Evolutionary conservation across 768 basidiomycete species (phyloP).

Genomic region (Exsudoporus frostii): DNA sequence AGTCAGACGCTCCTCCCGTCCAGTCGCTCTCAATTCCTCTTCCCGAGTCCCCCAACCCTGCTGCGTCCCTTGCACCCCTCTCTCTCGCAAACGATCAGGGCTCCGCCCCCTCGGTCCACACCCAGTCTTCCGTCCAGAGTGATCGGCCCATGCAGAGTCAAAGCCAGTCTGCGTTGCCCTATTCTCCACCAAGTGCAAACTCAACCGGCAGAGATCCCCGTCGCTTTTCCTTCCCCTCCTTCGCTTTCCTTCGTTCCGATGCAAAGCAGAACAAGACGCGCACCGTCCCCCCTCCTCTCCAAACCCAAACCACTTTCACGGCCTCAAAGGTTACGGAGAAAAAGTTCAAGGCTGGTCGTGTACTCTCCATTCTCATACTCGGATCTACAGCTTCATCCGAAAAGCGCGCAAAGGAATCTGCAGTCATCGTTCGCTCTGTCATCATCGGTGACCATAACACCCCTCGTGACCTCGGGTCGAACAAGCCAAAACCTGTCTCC

Average conservation of each 20-base stretch:
- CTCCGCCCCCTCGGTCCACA: slow-evolving; percentile 7
- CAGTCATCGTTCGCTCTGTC: slow-evolving; percentile 58
- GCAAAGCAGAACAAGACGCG: slow-evolving; percentile 26
- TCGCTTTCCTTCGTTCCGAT: slow-evolving; percentile 39
- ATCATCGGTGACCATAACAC: slow-evolving; percentile 55
- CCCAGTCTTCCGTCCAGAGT: slow-evolving; percentile 15
- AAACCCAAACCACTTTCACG: slow-evolving; percentile 27
- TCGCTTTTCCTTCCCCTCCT: slow-evolving; percentile 50
- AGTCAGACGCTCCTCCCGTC: background rate
- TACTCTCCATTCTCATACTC: slow-evolving; percentile 32
- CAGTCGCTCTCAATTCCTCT: slow-evolving; percentile 6
- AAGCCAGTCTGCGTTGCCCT: slow-evolving; percentile 29
- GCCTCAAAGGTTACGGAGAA: slow-evolving; percentile 39
- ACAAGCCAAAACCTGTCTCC: slow-evolving; percentile 40
- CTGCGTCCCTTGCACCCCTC: slow-evolving; percentile 20
- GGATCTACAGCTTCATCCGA: slow-evolving; percentile 40
- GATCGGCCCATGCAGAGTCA: slow-evolving; percentile 21
- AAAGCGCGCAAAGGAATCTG: slow-evolving; percentile 61
- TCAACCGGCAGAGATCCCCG: slow-evolving; percentile 28
- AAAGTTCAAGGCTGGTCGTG: slow-evolving; percentile 34
- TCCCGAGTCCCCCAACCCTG: slow-evolving; percentile 18
- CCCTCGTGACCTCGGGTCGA: slow-evolving; percentile 29
- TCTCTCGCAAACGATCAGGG: slow-evolving; percentile 4
- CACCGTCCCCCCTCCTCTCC: slow-evolving; percentile 5
- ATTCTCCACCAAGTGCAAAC: slow-evolving; percentile 11